These are phyloP conservation scores for Aspergillus spinulosporus DNA, from an alignment of 2,329 filamentous ascomycete species.

Conservation along the genomic window DNA sequence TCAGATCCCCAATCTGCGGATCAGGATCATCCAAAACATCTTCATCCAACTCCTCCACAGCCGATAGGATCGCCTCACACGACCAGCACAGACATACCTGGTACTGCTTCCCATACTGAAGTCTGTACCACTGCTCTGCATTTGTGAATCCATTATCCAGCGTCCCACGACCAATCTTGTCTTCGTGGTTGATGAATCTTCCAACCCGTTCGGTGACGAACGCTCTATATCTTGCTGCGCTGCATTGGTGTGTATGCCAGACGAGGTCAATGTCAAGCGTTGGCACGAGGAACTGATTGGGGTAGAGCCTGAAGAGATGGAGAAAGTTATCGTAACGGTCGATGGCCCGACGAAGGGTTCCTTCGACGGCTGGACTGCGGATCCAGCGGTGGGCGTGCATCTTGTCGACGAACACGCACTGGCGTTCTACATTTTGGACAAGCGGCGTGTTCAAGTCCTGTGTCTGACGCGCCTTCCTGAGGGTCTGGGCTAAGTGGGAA, in stretches of 20 bases:
- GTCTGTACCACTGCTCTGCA: slow-evolving; percentile 14
- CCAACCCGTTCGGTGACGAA: slow-evolving; percentile 35
- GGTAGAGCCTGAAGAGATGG: slow-evolving; percentile 39
- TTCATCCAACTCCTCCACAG: slow-evolving; percentile 4
- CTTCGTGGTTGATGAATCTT: slow-evolving; percentile 73
- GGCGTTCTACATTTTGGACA: slow-evolving; percentile 44
- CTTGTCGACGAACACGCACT: slow-evolving; percentile 51
- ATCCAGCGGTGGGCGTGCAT: slow-evolving; percentile 79
- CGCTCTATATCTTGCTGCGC: slow-evolving; percentile 38
- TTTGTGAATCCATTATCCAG: slow-evolving; percentile 61
- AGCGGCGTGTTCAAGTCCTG: slow-evolving; percentile 22
- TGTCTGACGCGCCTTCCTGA: neutral
- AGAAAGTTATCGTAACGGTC: slow-evolving; percentile 50
- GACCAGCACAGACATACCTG: slow-evolving; percentile 15
- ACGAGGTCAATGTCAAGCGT: slow-evolving; percentile 38
- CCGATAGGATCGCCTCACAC: slow-evolving; percentile 10
- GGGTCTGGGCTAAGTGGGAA: neutral
- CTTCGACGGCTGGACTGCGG: slow-evolving; percentile 64
- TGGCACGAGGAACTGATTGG: slow-evolving; percentile 32
- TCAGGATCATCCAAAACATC: neutral
- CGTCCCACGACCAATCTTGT: slow-evolving; percentile 68
- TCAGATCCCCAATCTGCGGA: neutral
- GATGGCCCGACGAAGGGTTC: slow-evolving; percentile 65
- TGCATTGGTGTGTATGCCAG: slow-evolving; percentile 38
- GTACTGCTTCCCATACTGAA: slow-evolving; percentile 10